Evolutionary conservation across 1,284 basidiomycete genomes (phyloP), one percentile per base, ranked within the genome.

Genomic region (Pseudozyma sp.): DNA sequence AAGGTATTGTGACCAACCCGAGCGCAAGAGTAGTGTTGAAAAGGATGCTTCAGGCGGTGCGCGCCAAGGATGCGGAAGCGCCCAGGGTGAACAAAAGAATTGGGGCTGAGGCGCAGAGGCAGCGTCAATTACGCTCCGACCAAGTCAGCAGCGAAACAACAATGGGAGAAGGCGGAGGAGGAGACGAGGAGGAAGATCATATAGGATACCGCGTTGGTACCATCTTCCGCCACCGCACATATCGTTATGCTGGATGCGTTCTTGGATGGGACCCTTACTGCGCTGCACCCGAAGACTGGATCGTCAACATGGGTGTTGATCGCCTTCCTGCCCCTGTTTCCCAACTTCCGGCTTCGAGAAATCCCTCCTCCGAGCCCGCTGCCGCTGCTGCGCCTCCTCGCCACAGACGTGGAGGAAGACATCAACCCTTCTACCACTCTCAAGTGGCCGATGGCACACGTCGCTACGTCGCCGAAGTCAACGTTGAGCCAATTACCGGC

Each of bases 271-370:
- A 74, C n/a, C 51, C 63, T 5, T 42, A 61, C 39, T 79, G 78
- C 40, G 54, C 57, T 11, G 73, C 72, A 1, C 58, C 71, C 4
- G 70, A 78, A 19, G 60, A 75, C 31, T 79, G 78, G 78, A 78
- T 78, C 44, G 40, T 58, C 43, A 62, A 63, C 44, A 80, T 80
- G 78, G 76, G 74, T 31, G 75, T 79, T 0, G 72, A 77, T 44
- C 54, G 54, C n/a, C 58, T 79, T 0, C 73, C 73, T 6, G 40
- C 65, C 5, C 58, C 69, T 7, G 18, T 47, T 43, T 19, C 19
- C 16, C 39, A 31, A 31, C 25, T 6, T 31, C 6, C 25, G 25
- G 3, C 25, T 3, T 31, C 25, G 25, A 31, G 25, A 31, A 31
- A 31, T 3, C 10, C 21, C 5, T 50, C 53, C 34, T 35, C 34